Base-by-base conservation (phyloP, 2,329 filamentous ascomycete species). In the Teratosphaeria gauchensis region DNA sequence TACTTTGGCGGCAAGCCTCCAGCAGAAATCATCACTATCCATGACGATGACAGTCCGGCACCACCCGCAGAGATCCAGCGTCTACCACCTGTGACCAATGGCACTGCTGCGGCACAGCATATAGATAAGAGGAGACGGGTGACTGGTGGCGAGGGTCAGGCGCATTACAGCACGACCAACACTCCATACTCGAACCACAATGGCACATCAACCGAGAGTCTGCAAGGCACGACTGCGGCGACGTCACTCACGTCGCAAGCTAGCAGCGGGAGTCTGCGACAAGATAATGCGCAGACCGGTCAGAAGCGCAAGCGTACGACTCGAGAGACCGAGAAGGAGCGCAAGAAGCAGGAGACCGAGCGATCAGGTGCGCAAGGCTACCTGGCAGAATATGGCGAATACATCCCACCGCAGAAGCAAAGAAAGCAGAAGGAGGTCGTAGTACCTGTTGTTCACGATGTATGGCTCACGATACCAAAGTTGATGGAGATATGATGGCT, bases 251-350 rank as follows among this genome's bases (percentile, higher is more conserved):
- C 86, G 14, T 92, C 89, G 6, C 80, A 82, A 65, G 78, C 77
- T 31, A 82, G 81, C 73, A 83, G 78, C 64, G 42, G 42, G 5
- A 81, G 80, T 38, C 71, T 77, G 38, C 86, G 89, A 68, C 86
- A 89, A 55, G 83, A 87, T 62, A 82, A 86, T 55, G 78, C 78
- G 33, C 79, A 82, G 56, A 78, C 84, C n/a, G 90, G 91, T 35
- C 88, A 94, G 73, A 97, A 97, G 78, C 84, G 92, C 68, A 96
- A 96, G 76, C 84, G 94, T 61, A 90, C 89, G 52, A 90, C 89
- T 54, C 58, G 67, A 53, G 64, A 62, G 8, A 60, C 68, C 19
- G 68, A 71, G 46, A 58, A 59, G 14, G 67, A 68, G 42, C 64
- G 62, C 12, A 71, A 69, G 63, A 70, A 69, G 62, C 64, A 68